Base-by-base conservation (phyloP, 495 filamentous ascomycete species). In the Baudoinia panamericana region DNA sequence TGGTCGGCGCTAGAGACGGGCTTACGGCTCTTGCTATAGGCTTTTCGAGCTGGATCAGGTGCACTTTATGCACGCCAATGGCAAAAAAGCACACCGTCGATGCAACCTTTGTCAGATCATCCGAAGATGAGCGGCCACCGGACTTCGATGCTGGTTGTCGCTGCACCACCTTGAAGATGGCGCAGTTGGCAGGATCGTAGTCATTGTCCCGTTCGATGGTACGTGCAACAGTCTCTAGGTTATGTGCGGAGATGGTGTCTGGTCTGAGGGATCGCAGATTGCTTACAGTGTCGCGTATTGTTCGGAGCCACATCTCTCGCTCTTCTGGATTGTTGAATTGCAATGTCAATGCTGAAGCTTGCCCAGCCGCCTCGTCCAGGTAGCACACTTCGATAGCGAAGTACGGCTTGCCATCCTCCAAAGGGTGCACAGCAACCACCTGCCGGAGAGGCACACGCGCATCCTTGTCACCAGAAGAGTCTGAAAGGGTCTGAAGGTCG, bases 81-180 rank as follows among this genome's bases (percentile, higher is more conserved):
- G 76, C 83, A 35, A 97, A 72, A 56, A 93, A 94, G 55, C 79
- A 93, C 23, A 80, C 71, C 7, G 70, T 75, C 3, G 80, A 48
- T 4, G 71, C 73, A 38, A 82, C 56, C 43, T 84, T 86, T 15
- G 82, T 73, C 13, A 90, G 64, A 47, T 85, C 74, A 45, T 95
- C 90, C 18, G 76, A 72, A 38, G 82, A 81, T 20, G 80, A 76
- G 26, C 71, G 60, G 42, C 70, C 71, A 32, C 65, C 62, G 29
- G 62, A 60, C 51, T 73, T 77, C 54, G 56, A 68, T 16, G 68
- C 62, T 1, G 47, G 29, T n/a, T 67, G 69, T 38, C 86, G 78
- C 46, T 85, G 79, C 20, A 92, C 74, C 11, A 93, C 81, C 11
- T 82, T 78, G 58, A 84, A 95, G 47, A 95, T 78, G 41, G 81